Evolutionary conservation across 805 yeast genomes (phyloP), one percentile per base, ranked within the genome.

Genomic region (Lipomyces starkeyi): DNA sequence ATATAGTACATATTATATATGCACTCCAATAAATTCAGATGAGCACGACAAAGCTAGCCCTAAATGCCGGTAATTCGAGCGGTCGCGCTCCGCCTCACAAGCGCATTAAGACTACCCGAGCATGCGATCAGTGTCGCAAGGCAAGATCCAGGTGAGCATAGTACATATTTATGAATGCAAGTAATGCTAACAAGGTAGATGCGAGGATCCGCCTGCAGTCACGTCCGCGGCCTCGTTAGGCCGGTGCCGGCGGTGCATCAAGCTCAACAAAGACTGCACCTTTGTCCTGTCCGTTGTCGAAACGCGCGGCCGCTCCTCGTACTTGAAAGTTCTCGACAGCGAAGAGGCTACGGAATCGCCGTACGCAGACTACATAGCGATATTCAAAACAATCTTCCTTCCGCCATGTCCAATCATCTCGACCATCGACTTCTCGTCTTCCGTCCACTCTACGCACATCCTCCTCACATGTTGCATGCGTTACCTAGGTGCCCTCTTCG

Each of bases 81-180:
- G 14, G 49, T 17, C 22, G 8, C 9, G 49, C 11, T 13, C 47
- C 17, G 60, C 61, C 56, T 37, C 64, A 29, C n/a, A 61, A 58
- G 56, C 61, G 68, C 20, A 57, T 34, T 7, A 65, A 65, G 34
- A 65, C 65, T 14, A 47, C 62, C 0, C 55, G 68, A 2, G 68
- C 68, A 4, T 65, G 68, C 55, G 68, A 65, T 34, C 68, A 65
- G 29, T 65, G 65, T 43, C 65, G 68, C 37, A 65, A 65, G 49
- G 68, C 68, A 37, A 59, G 68, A 25, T 56, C 68, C 32, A 49
- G 65, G 68, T 65, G 53, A 13, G 62, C 52, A 14, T 3, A 37
- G 40, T 17, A n/a, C 22, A 5, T n/a, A 17, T 17, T 22, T 14
- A 32, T 8, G 20, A 25, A 8, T 0, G 27, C 54, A n/a, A 13